Base-by-base conservation (phyloP, 495 filamentous ascomycete genomes). In the Apiosordaria backusii region DNA sequence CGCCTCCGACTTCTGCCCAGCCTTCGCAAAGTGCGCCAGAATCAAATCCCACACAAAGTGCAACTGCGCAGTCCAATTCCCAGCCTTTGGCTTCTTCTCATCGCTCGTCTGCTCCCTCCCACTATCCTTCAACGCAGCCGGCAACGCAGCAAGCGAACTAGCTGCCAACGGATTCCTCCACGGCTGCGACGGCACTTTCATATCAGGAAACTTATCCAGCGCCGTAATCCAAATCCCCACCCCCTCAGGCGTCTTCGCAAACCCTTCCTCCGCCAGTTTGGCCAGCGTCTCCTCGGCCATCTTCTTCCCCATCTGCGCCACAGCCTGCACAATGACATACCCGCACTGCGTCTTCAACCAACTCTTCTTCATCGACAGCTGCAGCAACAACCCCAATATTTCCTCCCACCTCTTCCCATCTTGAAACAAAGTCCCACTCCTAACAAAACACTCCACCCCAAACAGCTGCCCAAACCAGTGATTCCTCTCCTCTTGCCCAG, bases 311-410 rank as follows among this genome's bases (percentile, higher is more conserved):
- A 85, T 83, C 63, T 81, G 77, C 4, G 74, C 67, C 13, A 85
- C 67, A 16, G 81, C 82, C 70, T 85, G 80, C 29, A 83, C 82
- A 57, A 86, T 79, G 35, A 95, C 83, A 84, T 86, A 92, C 15
- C 90, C 91, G 70, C 91, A 95, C 72, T 94, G 90, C 74, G 95
- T 89, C 65, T 90, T 85, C 63, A 99, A 83, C 96, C 95, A 97
- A 9, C 89, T 85, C 77, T 96, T 95, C 70, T 83, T 82, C 55
- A 85, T 78, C 0, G 82, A 75, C 22, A 90, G 78, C 61, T 85
- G 80, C 64, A 91, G 75, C 26, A 90, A 71, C 65, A 84, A 71
- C 6, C 86, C 79, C 59, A 92, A 72, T 21, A 92, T 77, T 61
- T 81, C 77, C n/a, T 80, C 75, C 89, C 91, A 92, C 66, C 85